Evolutionary conservation across 805 yeast species (phyloP), one percentile per base, ranked within the genome.

Genomic region (Blastobotrys parvus): DNA sequence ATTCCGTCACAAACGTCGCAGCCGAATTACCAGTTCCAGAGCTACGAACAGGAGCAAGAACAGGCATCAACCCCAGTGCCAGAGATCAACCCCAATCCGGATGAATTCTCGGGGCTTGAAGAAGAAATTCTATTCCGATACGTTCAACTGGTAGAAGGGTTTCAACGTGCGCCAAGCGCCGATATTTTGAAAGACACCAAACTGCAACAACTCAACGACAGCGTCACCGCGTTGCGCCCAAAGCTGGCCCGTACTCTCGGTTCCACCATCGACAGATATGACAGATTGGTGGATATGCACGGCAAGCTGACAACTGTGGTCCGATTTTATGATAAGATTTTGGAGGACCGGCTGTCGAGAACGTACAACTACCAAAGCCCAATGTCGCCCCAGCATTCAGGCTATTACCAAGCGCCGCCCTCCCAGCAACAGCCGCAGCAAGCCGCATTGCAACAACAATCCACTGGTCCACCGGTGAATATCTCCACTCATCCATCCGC

Each of bases 231-330:
- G 8, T 59, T 83, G 42, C 77, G 81, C 45, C 92, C 95, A 2
- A 86, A 82, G 53, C 59, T 86, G 35, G 79, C 80, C 43, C 68
- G 69, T 35, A 72, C 81, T 11, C 61, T 84, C 23, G 70, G 76
- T 36, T 75, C 72, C 22, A 68, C 85, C 2, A 70, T 73, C 25
- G 71, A 72, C 30, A 79, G 75, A 50, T 76, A 86, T 54, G 90
- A 86, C 41, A 60, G 64, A 17, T 72, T 80, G 48, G 72, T 82
- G 49, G 85, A 82, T 38, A 69, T 84, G 76, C 86, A 83, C 62
- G 75, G 82, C 38, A 86, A 88, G 54, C 72, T 88, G 43, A 80
- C 83, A 43, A 79, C 87, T 3, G 80, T 86, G 25, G 74, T 79
- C 56, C 72, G 82, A 47, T 67, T 82, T n/a, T 88, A 87, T 54